Conservation (phyloP, 352 stramenopile species). For the Pythium vanterpoolii region DNA sequence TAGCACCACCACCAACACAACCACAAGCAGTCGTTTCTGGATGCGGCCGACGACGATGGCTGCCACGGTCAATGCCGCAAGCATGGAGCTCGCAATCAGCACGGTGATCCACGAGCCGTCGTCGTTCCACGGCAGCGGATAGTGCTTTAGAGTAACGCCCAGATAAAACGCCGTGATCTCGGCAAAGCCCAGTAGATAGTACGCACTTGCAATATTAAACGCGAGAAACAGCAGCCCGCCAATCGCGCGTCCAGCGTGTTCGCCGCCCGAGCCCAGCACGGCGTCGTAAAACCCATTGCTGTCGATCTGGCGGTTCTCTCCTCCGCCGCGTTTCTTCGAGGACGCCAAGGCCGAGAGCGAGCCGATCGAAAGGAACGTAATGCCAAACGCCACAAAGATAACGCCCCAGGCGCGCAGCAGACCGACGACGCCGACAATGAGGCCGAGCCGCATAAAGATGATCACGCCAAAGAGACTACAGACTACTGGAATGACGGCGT, state of each 20-base stretch:
- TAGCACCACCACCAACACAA: constrained; percentile 40
- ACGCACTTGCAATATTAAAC: constrained; percentile 36
- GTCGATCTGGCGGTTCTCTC: not conserved
- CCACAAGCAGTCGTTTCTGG: constrained; percentile 22
- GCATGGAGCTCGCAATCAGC: constrained; percentile 28
- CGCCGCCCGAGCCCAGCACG: constrained; percentile 25
- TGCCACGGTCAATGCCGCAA: constrained; percentile 19
- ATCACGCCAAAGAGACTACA: constrained; percentile 55
- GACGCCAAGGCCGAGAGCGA: constrained; percentile 48
- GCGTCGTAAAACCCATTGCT: constrained; percentile 28
- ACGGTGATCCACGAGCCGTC: constrained; percentile 33
- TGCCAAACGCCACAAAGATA: constrained; percentile 32
- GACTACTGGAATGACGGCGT: constrained; percentile 43
- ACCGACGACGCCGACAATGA: constrained; percentile 36
- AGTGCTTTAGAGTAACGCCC: constrained; percentile 15
- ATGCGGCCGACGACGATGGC: constrained; percentile 19
- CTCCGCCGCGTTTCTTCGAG: not conserved
- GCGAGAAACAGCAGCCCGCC: constrained; percentile 37
- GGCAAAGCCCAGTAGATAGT: constrained; percentile 45
- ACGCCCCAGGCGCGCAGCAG: constrained; percentile 23
- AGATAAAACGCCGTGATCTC: constrained; percentile 48
- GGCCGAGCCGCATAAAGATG: constrained; percentile 50
- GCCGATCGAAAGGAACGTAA: constrained; percentile 45
- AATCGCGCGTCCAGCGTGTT: constrained; percentile 33
- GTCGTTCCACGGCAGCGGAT: constrained; percentile 37